phyloP scores from a whole-genome alignment of 352 stramenopile species.

The Phytophthora pini region DNA sequence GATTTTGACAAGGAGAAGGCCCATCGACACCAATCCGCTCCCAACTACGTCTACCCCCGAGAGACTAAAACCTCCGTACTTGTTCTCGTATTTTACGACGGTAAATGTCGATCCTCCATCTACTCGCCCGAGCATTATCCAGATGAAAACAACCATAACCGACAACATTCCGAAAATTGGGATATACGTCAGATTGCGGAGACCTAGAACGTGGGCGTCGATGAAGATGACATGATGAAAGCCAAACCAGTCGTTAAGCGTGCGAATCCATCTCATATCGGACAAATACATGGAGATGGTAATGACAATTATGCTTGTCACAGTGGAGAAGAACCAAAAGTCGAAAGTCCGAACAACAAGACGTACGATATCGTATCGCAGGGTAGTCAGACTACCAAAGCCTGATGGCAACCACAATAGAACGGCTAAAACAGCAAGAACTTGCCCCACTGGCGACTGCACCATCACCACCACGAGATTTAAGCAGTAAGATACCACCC shows the following conservation, averaged over 20 bases:
- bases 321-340: conserved; percentile 48
- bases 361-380: conserved; percentile 45
- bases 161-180: conserved; percentile 22
- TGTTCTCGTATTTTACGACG: conserved; percentile 11
- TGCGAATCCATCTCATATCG: conserved; percentile 27
- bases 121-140: conserved; percentile 26
- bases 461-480: conserved; percentile 23
- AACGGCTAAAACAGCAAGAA: conserved; percentile 18
- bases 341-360: conserved; percentile 42
- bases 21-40: conserved; percentile 35
- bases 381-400: conserved; percentile 25
- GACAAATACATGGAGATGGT: conserved; percentile 37
- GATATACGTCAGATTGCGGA: conserved; percentile 3
- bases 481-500: conserved; percentile 17
- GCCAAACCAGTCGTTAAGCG: conserved; percentile 30
- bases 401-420: conserved; percentile 28
- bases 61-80: conserved; percentile 21
- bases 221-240: conserved; percentile 41
- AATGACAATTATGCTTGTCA: conserved; percentile 30
- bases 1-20: conserved; percentile 33
- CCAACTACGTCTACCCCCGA: conserved; percentile 26
- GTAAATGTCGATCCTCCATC: conserved; percentile 15
- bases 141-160: conserved; percentile 14
- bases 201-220: conserved; percentile 34
- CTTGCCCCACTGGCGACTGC: conserved; percentile 3